Base-by-base conservation (phyloP, 192 early-diverging fungal species). In the Coemansia biformis region DNA sequence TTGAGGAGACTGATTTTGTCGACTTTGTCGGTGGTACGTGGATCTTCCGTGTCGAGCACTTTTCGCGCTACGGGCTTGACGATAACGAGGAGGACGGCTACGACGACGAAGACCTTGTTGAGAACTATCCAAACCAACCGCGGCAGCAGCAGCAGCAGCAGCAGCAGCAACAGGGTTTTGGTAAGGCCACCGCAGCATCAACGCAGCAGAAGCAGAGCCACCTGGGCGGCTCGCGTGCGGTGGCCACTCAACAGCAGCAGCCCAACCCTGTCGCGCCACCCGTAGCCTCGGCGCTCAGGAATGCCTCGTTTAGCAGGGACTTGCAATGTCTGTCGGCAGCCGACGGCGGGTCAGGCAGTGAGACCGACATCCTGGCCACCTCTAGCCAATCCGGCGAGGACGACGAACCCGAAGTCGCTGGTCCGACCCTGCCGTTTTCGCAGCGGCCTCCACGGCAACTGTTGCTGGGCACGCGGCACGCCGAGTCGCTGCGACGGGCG, bases 31-130 rank as follows among this genome's bases (percentile, higher is more conserved):
- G 82, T 13, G 92, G 93, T 16, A 78, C 77, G 0, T 99, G 96
- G 96, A 83, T 69, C n/a, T 99, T 99, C 71, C 58, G 78, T 13
- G 96, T 99, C 8, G 77, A 91, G 48, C 86, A 92, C 54, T 88
- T 88, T 68, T 86, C 81, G 50, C 68, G 76, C 38, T 95, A 95
- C 56, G 90, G 88, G 9, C 58, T 94, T 46, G 78, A 79, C 32
- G 82, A 86, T 35, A 82, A 82, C 18, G 78, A 83, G 17, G 80
- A 80, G 16, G 71, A 80, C 15, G 84, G 82, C 8, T 79, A 82
- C 8, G 65, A 54, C 8, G 65, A 63, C 12, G 64, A 62, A 8
- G 71, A 51, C 4, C 54, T 43, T 18, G 40, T 51, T 11, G 52
- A 15, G 11, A 44, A 16, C 16, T n/a, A n/a, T n/a, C n/a, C n/a